phyloP scores from a whole-genome alignment of 345 rosid genomes.

The Psidium friedrichsthalianum region DNA sequence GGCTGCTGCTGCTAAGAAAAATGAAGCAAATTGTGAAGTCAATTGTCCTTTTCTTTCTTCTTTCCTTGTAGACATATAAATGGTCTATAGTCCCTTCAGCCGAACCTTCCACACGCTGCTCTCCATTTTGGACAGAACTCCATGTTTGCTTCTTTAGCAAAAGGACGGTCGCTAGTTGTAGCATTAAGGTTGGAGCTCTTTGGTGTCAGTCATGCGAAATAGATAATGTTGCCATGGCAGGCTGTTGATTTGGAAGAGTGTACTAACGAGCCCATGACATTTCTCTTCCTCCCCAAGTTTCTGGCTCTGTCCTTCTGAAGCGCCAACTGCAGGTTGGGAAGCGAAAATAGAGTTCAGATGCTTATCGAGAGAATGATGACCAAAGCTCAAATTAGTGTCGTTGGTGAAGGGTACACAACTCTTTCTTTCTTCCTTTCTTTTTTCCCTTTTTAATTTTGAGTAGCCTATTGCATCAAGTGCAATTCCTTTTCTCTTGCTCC shows the following conservation, averaged over 20 bases:
- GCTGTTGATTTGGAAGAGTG: constrained; percentile 89
- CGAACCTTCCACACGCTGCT: not conserved
- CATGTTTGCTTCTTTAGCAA: not conserved
- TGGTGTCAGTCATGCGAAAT: not conserved
- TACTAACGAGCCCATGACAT: constrained; percentile 26
- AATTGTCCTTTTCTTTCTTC: not conserved
- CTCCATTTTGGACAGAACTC: not conserved
- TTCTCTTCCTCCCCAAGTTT: constrained; percentile 13
- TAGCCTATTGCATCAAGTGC: not conserved
- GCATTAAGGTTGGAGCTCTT: not conserved
- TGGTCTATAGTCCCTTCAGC: not conserved
- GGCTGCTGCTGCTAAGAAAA: not conserved
- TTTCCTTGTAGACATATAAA: not conserved
- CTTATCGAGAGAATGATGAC: constrained; percentile 70
- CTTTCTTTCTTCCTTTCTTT: not conserved
- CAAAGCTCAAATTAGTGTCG: constrained; percentile 50
- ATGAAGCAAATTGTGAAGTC: not conserved
- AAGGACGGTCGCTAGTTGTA: not conserved
- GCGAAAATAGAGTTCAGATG: constrained; percentile 20
- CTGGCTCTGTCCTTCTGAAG: constrained; percentile 10
- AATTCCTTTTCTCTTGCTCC: constrained; percentile 7
- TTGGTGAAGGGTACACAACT: constrained; percentile 75
- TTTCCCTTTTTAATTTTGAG: not conserved
- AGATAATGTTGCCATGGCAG: constrained; percentile 16
- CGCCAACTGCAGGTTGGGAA: constrained; percentile 21